Base-by-base conservation (phyloP, 805 yeast genomes). In the Candida yuanshanica region DNA sequence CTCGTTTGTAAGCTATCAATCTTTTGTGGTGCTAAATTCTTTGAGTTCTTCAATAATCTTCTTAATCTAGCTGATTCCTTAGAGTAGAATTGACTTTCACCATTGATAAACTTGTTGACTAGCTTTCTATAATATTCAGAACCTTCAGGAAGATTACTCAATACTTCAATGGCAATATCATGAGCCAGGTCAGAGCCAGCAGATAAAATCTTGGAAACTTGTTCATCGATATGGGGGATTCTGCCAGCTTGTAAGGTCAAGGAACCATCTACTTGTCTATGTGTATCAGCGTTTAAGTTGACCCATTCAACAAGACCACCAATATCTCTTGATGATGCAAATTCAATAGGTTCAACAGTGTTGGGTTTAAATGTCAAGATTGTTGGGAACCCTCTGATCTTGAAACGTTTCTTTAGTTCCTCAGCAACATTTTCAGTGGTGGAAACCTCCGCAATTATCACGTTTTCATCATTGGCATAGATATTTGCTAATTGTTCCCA, bases 231-330 rank as follows among this genome's bases (percentile, higher is more conserved):
- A 26, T 43, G 43, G 25, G 33, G 33, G 24, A 46, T 38, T 41
- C 53, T 41, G 14, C 55, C 62, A 36, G 69, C 71, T 9, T 41
- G 48, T 3, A 41, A 43, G 27, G 51, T 46, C 24, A 70, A 49
- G 1, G 52, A 46, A 17, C 77, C 76, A 45, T 65, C 64, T 4
- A 50, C 33, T 6, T 50, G 53, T 59, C 76, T 63, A 24, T 51
- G 51, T 6, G 62, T 55, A 3, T 64, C 65, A 4, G 67, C 50
- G 35, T 63, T 52, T 3, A 43, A 43, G 45, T 72, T 81, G 18
- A 84, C 66, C 60, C 75, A 81, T 37, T 68, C 68, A 33, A 79
- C 72, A 17, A 85, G 64, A n/a, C 70, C 63, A 11, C 73, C 72
- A 22, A 71, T 48, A 41, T 66, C 70, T 49, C 83, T 61, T 8